Base-by-base conservation (phyloP, 352 stramenopile genomes). In the Achlya hypogyna region DNA sequence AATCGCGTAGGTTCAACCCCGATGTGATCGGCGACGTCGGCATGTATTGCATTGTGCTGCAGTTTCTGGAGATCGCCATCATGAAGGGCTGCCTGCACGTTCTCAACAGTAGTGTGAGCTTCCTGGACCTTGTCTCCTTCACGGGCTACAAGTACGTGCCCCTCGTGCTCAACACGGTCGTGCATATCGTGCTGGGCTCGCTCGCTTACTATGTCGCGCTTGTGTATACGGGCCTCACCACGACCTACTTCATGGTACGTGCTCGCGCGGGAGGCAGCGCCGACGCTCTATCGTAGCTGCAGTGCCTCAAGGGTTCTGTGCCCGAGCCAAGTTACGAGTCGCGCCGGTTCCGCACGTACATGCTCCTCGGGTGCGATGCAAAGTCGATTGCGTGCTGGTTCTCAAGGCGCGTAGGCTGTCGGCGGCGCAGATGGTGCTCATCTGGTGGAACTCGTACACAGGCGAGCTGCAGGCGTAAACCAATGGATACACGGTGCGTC, bases 101-200 rank as follows among this genome's bases (percentile, higher is more conserved):
- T 45, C 86, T 98, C 68, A 90, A 95, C 68, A 92, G 88, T 62
- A 89, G 89, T 2, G 87, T 98, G 64, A 84, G 89, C 34, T 91
- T 98, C 47, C 78, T 99, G 42, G 97, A 99, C 75, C 73, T 99
- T 51, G 81, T 98, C 53, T 91, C 89, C 35, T 98, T 98, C 74
- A 98, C 95, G 14, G 97, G 97, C 62, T 99, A 99, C 90, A 99
- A 99, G 81, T 99, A 98, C 80, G 91, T 99, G 42, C 89, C 92
- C 28, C 77, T 99, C n/a, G 89, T 95, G 62, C 82, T 98, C 69
- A 97, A 98, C 78, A 95, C 96, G 65, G 63, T 98, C 35, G 81
- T 93, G 52, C 95, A 89, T 58, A 77, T 96, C 63, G 66, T 91
- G 20, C 53, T 88, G 35, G 93, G 95, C 18, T 81, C 84, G 22